phyloP scores from a whole-genome alignment of 176 grass and related monocot species.

The Oryza rufipogon region DNA sequence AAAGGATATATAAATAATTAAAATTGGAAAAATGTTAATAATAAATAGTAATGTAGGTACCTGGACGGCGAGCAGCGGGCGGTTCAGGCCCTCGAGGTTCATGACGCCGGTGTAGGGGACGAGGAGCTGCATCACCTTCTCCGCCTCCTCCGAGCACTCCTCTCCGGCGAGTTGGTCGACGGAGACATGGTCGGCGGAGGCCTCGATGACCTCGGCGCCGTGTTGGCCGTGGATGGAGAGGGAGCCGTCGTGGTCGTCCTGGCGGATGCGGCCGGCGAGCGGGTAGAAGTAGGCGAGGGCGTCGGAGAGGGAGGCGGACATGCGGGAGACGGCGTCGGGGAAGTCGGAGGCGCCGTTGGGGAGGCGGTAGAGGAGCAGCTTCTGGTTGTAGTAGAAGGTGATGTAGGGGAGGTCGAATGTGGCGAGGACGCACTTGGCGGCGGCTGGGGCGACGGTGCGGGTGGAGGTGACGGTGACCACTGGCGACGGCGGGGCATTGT shows the following conservation, averaged over 20 bases:
- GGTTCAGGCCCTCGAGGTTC: conserved; percentile 88
- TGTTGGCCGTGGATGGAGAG: conserved; percentile 44
- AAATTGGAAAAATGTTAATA: too few species aligned
- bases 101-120: conserved; percentile 94
- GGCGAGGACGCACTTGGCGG: conserved; percentile 54
- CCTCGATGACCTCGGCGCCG: conserved; percentile 78
- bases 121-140: conserved; percentile 67
- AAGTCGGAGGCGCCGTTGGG: conserved; percentile 43
- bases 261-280: conserved; percentile 71
- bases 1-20: too few species aligned
- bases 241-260: conserved; percentile 60
- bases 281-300: conserved; percentile 82
- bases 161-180: conserved; percentile 59
- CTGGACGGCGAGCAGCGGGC: conserved; percentile 88
- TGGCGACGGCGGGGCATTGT: neutral
- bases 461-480: conserved; percentile 45
- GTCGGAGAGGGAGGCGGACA: conserved; percentile 63
- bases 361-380: conserved; percentile 83
- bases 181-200: conserved; percentile 57
- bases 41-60: conserved; percentile 17
- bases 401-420: conserved; percentile 98
- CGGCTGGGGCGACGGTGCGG: conserved; percentile 49
- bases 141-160: conserved; percentile 40
- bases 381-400: conserved; percentile 99
- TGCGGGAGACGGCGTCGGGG: conserved; percentile 53